Conservation (phyloP, 768 basidiomycete genomes). For the Leccinellum rugosiceps region DNA sequence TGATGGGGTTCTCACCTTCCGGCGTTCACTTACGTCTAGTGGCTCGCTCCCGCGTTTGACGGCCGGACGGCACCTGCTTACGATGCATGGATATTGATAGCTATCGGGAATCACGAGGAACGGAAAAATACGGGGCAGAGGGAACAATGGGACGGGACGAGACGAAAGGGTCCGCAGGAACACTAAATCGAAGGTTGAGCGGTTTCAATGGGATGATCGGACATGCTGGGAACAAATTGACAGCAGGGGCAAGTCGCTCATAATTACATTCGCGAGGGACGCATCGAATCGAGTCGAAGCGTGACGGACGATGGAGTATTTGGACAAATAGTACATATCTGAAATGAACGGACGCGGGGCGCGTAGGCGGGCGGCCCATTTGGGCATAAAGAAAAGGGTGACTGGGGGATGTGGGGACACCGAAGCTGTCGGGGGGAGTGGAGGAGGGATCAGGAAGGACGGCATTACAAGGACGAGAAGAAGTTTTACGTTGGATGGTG, state of each 20-base stretch:
- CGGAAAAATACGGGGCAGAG: conserved; percentile 5
- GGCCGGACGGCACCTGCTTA: conserved; percentile 15
- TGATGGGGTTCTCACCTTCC: conserved; percentile 26
- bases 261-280: conserved; percentile 12
- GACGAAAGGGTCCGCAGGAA: conserved; percentile 19
- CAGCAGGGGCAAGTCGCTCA: conserved; percentile 5
- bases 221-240: background rate
- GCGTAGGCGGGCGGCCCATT: conserved; percentile 1
- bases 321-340: background rate
- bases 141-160: conserved; percentile 5
- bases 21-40: conserved; percentile 31
- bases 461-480: too few relatives aligned
- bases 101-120: conserved; percentile 17
- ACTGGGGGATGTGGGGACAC: conserved; percentile 20
- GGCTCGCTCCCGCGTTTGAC: conserved; percentile 32
- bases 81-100: conserved; percentile 19
- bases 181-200: conserved; percentile 27
- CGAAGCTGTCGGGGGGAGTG: conserved; percentile 13
- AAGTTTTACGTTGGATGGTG: conserved; percentile 24
- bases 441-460: conserved; percentile 12
- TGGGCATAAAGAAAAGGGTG: conserved; percentile 15
- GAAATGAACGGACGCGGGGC: background rate
- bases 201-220: conserved; percentile 27
- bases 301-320: conserved; percentile 15
- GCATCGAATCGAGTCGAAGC: background rate